Percentiles rank a stretch among this genome's conserved stretches.
Conservation (phyloP, 2,329 filamentous ascomycete species). For the Paecilomyces sp. region DNA sequence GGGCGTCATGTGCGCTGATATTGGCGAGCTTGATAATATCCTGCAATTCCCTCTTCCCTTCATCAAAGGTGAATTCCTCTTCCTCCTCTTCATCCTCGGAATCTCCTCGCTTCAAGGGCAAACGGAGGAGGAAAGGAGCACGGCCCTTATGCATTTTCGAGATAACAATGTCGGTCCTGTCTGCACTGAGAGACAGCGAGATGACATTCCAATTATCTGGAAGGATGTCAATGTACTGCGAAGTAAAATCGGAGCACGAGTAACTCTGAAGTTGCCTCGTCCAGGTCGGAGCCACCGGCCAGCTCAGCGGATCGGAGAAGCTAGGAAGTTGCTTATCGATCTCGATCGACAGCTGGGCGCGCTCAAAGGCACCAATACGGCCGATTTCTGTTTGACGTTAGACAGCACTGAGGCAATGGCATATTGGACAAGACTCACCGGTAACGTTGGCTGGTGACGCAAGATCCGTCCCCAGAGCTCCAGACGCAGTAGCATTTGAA, state of each 20-base stretch:
- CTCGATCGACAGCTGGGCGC: conserved; percentile 30
- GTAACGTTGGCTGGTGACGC: conserved; percentile 31
- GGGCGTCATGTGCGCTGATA: conserved; percentile 67
- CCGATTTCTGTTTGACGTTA: conserved; percentile 28
- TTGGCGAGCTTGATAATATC: conserved; percentile 81
- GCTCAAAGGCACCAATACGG: conserved; percentile 33
- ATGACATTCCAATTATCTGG: conserved; percentile 77
- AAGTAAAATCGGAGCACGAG: conserved; percentile 61
- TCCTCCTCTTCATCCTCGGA: conserved; percentile 67
- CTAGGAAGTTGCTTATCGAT: conserved; percentile 40
- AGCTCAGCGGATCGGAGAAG: conserved; percentile 40
- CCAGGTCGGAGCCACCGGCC: conserved; percentile 35
- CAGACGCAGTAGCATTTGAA: conserved; percentile 32
- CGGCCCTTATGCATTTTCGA: conserved; percentile 72
- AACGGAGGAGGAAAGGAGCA: conserved; percentile 74
- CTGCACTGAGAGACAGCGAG: conserved; percentile 77
- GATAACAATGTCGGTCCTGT: conserved; percentile 75
- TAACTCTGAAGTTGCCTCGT: conserved; percentile 12
- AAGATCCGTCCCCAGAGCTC: conserved; percentile 15
- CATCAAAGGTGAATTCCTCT: conserved; percentile 75
- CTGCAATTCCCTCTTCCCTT: conserved; percentile 69
- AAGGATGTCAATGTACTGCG: conserved; percentile 77
- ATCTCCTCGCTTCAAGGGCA: conserved; percentile 77
- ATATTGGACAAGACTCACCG: conserved; percentile 17
- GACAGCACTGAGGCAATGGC: background rate